These are phyloP conservation scores for Punctularia strigosozonata DNA, from an alignment of 768 basidiomycete species.

Conservation along the genomic window DNA sequence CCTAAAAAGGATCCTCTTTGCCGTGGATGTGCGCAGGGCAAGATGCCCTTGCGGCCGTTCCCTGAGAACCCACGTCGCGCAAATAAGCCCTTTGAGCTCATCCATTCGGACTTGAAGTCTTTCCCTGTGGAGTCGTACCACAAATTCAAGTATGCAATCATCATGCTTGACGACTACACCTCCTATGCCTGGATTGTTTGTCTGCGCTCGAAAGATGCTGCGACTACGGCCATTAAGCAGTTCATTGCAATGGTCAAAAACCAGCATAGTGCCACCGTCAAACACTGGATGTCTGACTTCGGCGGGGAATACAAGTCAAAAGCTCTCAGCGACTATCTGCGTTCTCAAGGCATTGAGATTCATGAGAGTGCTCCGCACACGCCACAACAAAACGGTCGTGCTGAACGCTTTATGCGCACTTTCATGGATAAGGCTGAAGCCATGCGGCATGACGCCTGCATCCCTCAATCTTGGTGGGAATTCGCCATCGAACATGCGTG, in stretches of 20 bases:
- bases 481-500: too few relatives aligned
- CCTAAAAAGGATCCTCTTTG: background rate
- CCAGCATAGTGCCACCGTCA: conserved; percentile 1
- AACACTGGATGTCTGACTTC: conserved; percentile 4
- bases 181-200: conserved; percentile 1
- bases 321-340: too few relatives aligned
- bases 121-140: conserved; percentile 1
- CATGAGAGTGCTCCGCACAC: conserved; percentile 5
- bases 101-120: conserved; percentile 1
- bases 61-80: background rate
- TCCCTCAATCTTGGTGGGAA: too few relatives aligned
- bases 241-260: conserved; percentile 4
- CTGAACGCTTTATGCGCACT: background rate
- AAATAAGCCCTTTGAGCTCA: background rate
- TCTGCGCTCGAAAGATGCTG: conserved; percentile 1
- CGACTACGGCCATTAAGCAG: background rate
- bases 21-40: conserved; percentile 1
- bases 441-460: too few relatives aligned
- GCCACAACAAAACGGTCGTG: background rate
- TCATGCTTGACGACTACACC: conserved; percentile 4
- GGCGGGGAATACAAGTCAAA: too few relatives aligned
- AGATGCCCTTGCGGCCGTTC: background rate
- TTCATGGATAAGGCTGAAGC: too few relatives aligned
- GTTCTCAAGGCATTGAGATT: conserved; percentile 2
- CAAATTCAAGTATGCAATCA: conserved; percentile 4